A percentile compares a stretch with the other conserved stretches of the same genome.
Conservation (phyloP, 2,329 filamentous ascomycete species). For the Hyphodiscus sp. region DNA sequence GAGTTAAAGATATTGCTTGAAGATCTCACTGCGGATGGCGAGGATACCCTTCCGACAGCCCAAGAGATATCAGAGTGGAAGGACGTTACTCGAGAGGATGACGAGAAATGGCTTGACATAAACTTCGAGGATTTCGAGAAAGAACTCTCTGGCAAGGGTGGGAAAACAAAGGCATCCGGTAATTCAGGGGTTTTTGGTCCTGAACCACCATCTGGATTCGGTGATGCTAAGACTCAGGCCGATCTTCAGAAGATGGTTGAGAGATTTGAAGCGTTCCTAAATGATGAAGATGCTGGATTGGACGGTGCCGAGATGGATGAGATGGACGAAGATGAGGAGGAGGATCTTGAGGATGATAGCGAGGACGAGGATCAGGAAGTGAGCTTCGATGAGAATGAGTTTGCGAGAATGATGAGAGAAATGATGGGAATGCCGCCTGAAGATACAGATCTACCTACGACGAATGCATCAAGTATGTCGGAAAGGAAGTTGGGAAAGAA, state of each 20-base stretch:
- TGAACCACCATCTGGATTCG: slow-evolving; percentile 43
- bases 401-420: slow-evolving; percentile 81
- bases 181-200: slow-evolving; percentile 23
- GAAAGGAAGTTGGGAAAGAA: slow-evolving; percentile 1
- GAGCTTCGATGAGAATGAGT: slow-evolving; percentile 79
- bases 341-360: slow-evolving; percentile 47
- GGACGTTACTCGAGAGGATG: slow-evolving; percentile 57
- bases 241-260: slow-evolving; percentile 87
- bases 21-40: slow-evolving; percentile 50
- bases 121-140: slow-evolving; percentile 82
- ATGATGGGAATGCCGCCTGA: slow-evolving; percentile 66
- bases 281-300: slow-evolving; percentile 73
- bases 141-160: slow-evolving; percentile 55
- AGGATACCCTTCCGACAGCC: slow-evolving; percentile 57
- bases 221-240: slow-evolving; percentile 60
- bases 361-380: slow-evolving; percentile 68
- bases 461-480: slow-evolving; percentile 5
- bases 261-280: slow-evolving; percentile 86
- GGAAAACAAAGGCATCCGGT: slow-evolving; percentile 32
- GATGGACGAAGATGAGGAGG: slow-evolving; percentile 55
- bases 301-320: slow-evolving; percentile 71
- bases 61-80: slow-evolving; percentile 68
- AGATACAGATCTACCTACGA: slow-evolving; percentile 5
- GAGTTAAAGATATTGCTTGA: slow-evolving; percentile 72
- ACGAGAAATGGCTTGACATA: slow-evolving; percentile 89